A percentile compares a stretch with the other conserved stretches of the same genome.
Evolutionary conservation across 2,329 filamentous ascomycete genomes (phyloP).

Genomic region (Chaetomium olivaceum): DNA sequence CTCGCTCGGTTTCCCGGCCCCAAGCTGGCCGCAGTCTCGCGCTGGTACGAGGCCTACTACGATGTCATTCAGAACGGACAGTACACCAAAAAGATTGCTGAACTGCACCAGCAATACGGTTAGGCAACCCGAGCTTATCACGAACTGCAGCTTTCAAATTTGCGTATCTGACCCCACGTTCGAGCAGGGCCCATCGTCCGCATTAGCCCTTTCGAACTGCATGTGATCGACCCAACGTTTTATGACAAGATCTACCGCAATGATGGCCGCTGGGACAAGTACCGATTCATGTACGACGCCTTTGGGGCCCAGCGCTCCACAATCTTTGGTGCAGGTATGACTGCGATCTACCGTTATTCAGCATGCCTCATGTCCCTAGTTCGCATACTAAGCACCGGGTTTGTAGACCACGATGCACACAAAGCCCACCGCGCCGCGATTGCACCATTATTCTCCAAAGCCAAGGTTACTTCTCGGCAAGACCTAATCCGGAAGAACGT

Average conservation of each 20-base stretch:
- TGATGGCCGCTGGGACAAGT: conserved; percentile 21
- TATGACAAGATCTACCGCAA: conserved; percentile 35
- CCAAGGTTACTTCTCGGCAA: conserved; percentile 1
- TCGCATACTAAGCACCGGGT: neutral
- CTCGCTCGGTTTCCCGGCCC: conserved; percentile 34
- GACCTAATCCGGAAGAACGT: conserved; percentile 4
- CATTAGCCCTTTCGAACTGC: conserved; percentile 39
- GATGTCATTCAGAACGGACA: conserved; percentile 32
- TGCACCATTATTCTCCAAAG: conserved; percentile 16
- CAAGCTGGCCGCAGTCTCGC: conserved; percentile 33
- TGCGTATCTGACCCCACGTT: neutral
- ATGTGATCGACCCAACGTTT: conserved; percentile 35
- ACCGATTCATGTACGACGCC: conserved; percentile 20
- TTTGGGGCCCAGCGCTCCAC: conserved; percentile 12
- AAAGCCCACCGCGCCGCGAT: conserved; percentile 7
- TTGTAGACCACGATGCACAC: conserved; percentile 13
- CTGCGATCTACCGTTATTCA: neutral
- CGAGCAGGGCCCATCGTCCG: conserved; percentile 37
- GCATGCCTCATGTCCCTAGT: too few relatives aligned
- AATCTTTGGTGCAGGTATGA: neutral
- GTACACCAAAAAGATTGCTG: conserved; percentile 33
- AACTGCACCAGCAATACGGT: conserved; percentile 35
- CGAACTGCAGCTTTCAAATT: neutral
- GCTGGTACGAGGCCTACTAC: conserved; percentile 37
- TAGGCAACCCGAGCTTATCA: neutral